phyloP scores from a whole-genome alignment of 2,329 filamentous ascomycete genomes.

The Aureobasidium sp. region DNA sequence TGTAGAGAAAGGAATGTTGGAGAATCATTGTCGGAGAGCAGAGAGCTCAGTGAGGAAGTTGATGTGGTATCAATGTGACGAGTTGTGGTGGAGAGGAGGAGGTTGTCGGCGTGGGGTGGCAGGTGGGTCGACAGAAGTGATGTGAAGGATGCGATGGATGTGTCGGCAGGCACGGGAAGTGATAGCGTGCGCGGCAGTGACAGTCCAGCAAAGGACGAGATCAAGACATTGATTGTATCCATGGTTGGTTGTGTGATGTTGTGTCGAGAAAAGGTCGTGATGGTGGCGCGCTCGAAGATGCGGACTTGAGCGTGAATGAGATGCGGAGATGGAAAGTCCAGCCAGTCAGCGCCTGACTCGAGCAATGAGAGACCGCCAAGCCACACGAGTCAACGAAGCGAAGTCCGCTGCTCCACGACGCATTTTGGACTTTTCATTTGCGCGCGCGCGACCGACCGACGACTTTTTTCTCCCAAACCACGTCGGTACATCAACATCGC shows the following conservation, averaged over 20 bases:
- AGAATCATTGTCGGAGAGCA: slow-evolving; percentile 42
- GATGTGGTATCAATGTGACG: slow-evolving; percentile 56
- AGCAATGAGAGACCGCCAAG: neutral
- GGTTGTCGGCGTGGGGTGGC: slow-evolving; percentile 44
- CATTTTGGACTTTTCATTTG: neutral
- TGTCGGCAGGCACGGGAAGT: slow-evolving; percentile 53
- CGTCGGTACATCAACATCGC: slow-evolving; percentile 16
- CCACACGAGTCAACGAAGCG: neutral
- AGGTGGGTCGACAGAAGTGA: slow-evolving; percentile 53
- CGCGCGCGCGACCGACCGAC: slow-evolving; percentile 1
- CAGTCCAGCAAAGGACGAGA: slow-evolving; percentile 78
- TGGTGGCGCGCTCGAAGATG: neutral
- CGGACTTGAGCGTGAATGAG: neutral
- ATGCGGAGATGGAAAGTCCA: neutral
- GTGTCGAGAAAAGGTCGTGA: neutral
- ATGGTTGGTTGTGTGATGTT: slow-evolving; percentile 2
- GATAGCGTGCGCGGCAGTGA: slow-evolving; percentile 64
- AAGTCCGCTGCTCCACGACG: neutral
- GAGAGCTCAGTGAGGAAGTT: slow-evolving; percentile 49
- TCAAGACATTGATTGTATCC: slow-evolving; percentile 62
- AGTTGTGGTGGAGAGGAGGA: slow-evolving; percentile 80
- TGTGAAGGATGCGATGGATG: slow-evolving; percentile 56
- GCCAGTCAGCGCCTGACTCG: neutral
- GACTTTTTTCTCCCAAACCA: slow-evolving; percentile 9
- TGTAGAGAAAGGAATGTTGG: slow-evolving; percentile 70